These are phyloP conservation scores for Hypsizygus ulmarius DNA, from an alignment of 1,284 basidiomycete genomes.

Conservation along the genomic window DNA sequence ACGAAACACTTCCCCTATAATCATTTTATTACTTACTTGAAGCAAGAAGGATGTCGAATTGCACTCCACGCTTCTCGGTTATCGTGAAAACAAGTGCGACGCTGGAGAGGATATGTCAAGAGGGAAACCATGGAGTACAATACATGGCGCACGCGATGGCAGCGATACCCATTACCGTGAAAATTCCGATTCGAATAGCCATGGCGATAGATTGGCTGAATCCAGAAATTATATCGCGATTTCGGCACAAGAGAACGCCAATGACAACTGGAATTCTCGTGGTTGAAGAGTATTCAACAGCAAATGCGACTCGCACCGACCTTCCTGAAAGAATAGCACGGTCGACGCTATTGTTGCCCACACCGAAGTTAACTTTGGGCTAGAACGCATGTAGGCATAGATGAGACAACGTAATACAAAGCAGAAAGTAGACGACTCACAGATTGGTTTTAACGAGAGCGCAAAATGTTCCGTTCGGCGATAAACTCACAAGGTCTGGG, in stretches of 20 bases:
- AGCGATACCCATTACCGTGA: slow-evolving; percentile 22
- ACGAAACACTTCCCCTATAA: background rate
- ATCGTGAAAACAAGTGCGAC: slow-evolving; percentile 24
- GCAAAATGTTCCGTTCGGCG: slow-evolving; percentile 24
- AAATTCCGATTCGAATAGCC: slow-evolving; percentile 26
- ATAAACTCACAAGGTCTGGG: slow-evolving; percentile 13
- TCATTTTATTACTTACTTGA: slow-evolving; percentile 18
- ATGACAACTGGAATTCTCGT: slow-evolving; percentile 19
- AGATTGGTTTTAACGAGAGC: slow-evolving; percentile 20
- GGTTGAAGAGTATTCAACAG: background rate
- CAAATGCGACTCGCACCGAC: slow-evolving; percentile 10
- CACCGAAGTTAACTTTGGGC: slow-evolving; percentile 25
- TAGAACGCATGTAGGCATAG: slow-evolving; percentile 5
- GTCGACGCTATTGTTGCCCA: slow-evolving; percentile 16
- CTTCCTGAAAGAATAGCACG: slow-evolving; percentile 22
- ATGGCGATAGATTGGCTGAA: slow-evolving; percentile 25
- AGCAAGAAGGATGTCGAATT: slow-evolving; percentile 26
- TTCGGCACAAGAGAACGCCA: slow-evolving; percentile 22
- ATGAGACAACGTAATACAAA: background rate
- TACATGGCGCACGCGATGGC: slow-evolving; percentile 23
- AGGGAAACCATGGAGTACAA: background rate
- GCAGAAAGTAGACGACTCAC: slow-evolving; percentile 8
- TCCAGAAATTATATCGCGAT: slow-evolving; percentile 21
- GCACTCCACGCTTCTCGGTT: slow-evolving; percentile 19
- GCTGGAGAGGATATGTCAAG: slow-evolving; percentile 12